Base-by-base conservation (phyloP, 306 rosid genomes). In the Glycine tomentella region DNA sequence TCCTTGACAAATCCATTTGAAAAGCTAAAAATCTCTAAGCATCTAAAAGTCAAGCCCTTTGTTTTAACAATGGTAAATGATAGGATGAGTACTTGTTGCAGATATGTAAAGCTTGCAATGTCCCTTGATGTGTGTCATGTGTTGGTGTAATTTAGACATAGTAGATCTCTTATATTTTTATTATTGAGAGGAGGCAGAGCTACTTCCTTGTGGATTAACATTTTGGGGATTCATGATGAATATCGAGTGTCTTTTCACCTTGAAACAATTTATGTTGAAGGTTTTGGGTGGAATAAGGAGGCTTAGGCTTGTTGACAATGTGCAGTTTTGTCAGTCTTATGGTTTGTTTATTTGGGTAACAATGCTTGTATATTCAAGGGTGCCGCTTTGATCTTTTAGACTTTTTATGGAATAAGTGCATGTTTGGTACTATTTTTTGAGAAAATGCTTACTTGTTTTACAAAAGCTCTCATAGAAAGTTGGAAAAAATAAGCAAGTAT, bases 1-100 rank as follows among this genome's bases (percentile, higher is more conserved):
- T 67, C 73, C 53, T 68, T 45, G 53, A 68, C 38, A 46, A 44
- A 45, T 44, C 56, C 40, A 69, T 69, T 69, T 69, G 74, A 7
- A 70, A 70, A 20, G 25, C 45, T 33, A 20, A 44, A 50, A 50
- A 10, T 49, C 75, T 20, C 25, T 0, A 20, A 20, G 25, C 75
- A 31, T 49, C 59, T 49, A 36, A 70, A 49, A 63, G 7, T 70
- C 59, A 49, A 25, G 12, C 14, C 59, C 20, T 50, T 49, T 33
- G 12, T 20, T 48, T 48, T 5, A 49, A 46, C 16, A 46, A 46
- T 3, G 2, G 13, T 20, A 20, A 0, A 20, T 20, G 25, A 20
- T 20, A 20, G 25, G 25, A 20, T 20, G 25, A 66, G 8, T 66
- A 9, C 52, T 4, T 66, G 53, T 44, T 44, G 72, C 53, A 67